Evolutionary conservation across 1,284 basidiomycete genomes (phyloP), one percentile per base, ranked within the genome.

Genomic region (Gomphus sp.): DNA sequence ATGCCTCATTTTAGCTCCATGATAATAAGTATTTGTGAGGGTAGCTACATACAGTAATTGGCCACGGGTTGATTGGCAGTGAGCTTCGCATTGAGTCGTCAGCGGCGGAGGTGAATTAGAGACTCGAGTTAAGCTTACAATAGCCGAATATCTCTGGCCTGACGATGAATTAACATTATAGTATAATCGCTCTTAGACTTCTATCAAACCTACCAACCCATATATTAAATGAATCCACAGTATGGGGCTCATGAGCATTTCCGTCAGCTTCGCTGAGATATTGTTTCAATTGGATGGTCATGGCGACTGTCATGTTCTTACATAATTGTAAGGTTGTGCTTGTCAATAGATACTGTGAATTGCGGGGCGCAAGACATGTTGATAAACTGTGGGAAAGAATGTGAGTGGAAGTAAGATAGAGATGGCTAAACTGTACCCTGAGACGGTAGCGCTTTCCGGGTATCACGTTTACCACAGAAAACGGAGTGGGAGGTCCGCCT

Each of bases 71-170:
- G 48, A 33, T 49, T 33, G n/a, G 39, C 43, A 44, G 11, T 55
- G 28, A 49, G 48, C 48, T 49, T 22, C n/a, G 18, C 7, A 45
- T 45, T 8, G 44, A 8, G 22, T 25, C 7, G 7, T 45, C 22
- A 31, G 28, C 4, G 28, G 28, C 18, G 25, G 18, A 8, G 45
- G 8, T 37, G 6, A 48, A 31, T 28, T 34, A 22, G 12, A 28
- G 28, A 33, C 14, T 1, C 16, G 10, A 52, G 28, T 18, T 48
- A 67, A 53, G 31, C 53, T 45, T 45, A 80, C 73, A 33, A 82
- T 72, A 55, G 81, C 68, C 0, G 78, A 78, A 68, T 79, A 80
- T 45, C 81, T 73, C 66, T 82, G 80, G 0, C 78, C 79, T 53
- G 77, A 52, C 81, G 68, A 6, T 37, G 36, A 8, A 12, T 37